Percentiles rank a stretch among this genome's conserved stretches.
These are phyloP conservation scores for Fusarium subglutinans DNA, from an alignment of 2,329 filamentous ascomycete genomes.

Conservation along the genomic window DNA sequence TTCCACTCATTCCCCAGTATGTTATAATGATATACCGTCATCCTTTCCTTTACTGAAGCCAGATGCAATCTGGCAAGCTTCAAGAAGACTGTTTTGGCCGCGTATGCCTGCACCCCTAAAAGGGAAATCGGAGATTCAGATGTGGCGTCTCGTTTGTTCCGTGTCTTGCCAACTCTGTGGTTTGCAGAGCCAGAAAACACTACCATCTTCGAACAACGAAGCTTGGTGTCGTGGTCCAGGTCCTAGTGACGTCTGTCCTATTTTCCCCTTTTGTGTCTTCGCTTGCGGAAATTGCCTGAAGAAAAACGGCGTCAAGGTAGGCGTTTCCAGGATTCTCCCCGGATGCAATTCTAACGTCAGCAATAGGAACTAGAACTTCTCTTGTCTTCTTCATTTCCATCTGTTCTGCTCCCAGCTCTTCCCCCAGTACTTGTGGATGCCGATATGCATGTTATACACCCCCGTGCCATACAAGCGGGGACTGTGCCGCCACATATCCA, in stretches of 20 bases:
- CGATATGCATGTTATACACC: constrained; percentile 68
- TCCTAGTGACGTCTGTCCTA: constrained; percentile 64
- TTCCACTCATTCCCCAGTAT: constrained; percentile 37
- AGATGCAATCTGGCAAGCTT: constrained; percentile 75
- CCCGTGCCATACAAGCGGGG: constrained; percentile 62
- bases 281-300: constrained; percentile 74
- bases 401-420: constrained; percentile 72
- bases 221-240: constrained; percentile 70
- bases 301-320: constrained; percentile 71
- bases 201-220: constrained; percentile 47
- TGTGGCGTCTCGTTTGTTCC: constrained; percentile 77
- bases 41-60: constrained; percentile 57
- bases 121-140: constrained; percentile 73
- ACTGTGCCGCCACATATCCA: constrained; percentile 57
- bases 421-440: constrained; percentile 73
- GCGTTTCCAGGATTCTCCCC: constrained; percentile 33
- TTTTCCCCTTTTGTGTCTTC: constrained; percentile 77
- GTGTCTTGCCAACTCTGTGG: constrained; percentile 74
- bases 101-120: constrained; percentile 75
- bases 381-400: constrained; percentile 67
- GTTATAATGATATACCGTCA: constrained; percentile 33
- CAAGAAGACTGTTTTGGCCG: constrained; percentile 71
- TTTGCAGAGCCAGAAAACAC: constrained; percentile 46
- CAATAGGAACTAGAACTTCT: constrained; percentile 75
- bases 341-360: constrained; percentile 31